Percentiles rank a stretch among this genome's conserved stretches.
phyloP scores from a whole-genome alignment of 345 rosid genomes.

The Leavenworthia alabamica region DNA sequence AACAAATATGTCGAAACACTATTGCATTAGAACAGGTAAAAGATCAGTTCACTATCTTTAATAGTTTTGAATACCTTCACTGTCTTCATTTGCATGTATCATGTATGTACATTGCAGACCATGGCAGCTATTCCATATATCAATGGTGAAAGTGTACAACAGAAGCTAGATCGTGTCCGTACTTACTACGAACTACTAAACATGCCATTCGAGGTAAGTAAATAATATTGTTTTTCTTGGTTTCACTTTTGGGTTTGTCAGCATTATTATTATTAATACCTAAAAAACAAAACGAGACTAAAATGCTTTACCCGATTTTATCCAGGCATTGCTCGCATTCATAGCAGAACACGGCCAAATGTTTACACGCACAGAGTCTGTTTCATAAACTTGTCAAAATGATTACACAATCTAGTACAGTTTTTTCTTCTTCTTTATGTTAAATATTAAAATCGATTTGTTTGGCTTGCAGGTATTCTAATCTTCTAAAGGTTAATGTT shows the following conservation, averaged over 20 bases:
- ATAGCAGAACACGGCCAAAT: slow-evolving; percentile 61
- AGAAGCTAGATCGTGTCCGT: slow-evolving; percentile 78
- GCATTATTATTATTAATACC: background rate
- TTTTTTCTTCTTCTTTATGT: background rate
- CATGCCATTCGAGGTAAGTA: slow-evolving; percentile 87
- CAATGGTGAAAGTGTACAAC: slow-evolving; percentile 65
- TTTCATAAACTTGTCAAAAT: slow-evolving; percentile 4
- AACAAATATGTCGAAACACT: slow-evolving; percentile 92
- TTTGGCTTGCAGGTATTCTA: slow-evolving; percentile 52
- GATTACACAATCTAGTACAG: background rate
- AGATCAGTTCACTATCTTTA: background rate
- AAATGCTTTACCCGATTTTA: background rate
- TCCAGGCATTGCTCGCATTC: slow-evolving; percentile 87
- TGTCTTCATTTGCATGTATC: background rate
- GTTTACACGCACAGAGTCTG: slow-evolving; percentile 74
- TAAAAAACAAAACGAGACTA: background rate
- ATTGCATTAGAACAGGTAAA: slow-evolving; percentile 94
- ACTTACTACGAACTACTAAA: slow-evolving; percentile 84
- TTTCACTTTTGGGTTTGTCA: background rate
- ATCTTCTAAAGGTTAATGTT: slow-evolving; percentile 70
- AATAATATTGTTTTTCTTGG: background rate
- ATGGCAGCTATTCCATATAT: slow-evolving; percentile 86
- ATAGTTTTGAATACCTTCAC: background rate
- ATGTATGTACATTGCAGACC: slow-evolving; percentile 49
- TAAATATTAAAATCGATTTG: background rate